These are phyloP conservation scores for Quercus gilva DNA, from an alignment of 306 rosid species.

Conservation along the genomic window DNA sequence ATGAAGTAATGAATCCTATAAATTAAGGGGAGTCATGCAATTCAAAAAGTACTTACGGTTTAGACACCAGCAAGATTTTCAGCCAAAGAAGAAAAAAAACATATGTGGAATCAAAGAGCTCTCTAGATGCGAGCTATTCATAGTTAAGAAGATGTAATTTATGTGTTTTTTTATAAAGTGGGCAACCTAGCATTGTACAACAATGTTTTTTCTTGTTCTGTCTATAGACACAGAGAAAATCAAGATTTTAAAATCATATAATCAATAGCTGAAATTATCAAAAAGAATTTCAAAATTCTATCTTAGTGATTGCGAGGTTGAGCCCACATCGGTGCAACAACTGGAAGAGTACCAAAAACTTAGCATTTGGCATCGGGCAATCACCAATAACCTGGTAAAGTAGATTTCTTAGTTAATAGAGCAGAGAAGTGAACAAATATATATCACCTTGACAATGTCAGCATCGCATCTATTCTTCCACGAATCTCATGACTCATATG, in stretches of 20 bases:
- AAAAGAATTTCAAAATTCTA: too few species aligned
- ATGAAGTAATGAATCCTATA: slow-evolving; percentile 13
- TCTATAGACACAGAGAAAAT: background rate
- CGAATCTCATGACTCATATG: too few species aligned
- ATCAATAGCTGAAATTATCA: too few species aligned
- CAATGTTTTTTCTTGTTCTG: background rate
- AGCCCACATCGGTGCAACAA: too few species aligned
- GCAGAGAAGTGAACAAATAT: too few species aligned
- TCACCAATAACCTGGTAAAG: slow-evolving; percentile 14
- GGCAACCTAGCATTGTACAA: background rate
- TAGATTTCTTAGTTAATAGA: background rate
- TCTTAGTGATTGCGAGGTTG: too few species aligned
- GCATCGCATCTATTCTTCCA: too few species aligned
- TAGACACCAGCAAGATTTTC: slow-evolving; percentile 92
- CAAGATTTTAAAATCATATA: too few species aligned
- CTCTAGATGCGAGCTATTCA: background rate
- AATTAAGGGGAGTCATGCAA: slow-evolving; percentile 7
- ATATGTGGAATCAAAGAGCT: background rate
- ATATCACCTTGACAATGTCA: too few species aligned
- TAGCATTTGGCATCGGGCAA: slow-evolving; percentile 21
- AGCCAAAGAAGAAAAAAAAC: slow-evolving; percentile 27
- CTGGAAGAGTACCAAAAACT: too few species aligned
- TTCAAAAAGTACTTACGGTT: slow-evolving; percentile 66
- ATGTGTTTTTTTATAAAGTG: background rate
- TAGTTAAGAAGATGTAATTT: background rate